Evolutionary conservation across 306 rosid species (phyloP).

Genomic region (Lathyrus oleraceus): DNA sequence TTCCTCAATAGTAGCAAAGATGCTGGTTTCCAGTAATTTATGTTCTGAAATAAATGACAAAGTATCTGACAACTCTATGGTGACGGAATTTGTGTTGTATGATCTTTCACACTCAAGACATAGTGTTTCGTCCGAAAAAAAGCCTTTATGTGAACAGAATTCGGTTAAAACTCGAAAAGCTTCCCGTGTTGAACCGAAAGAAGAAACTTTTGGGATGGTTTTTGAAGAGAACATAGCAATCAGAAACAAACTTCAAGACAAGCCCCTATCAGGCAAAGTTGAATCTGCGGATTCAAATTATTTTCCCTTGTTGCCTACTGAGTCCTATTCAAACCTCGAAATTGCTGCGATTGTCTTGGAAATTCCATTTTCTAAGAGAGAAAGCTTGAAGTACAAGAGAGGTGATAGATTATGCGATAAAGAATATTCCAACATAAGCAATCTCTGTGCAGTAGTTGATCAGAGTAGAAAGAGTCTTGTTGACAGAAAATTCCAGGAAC

Average conservation of each 20-base stretch:
- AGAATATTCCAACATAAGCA: slow-evolving; percentile 38
- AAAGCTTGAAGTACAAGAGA: slow-evolving; percentile 71
- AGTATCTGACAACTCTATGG: slow-evolving; percentile 62
- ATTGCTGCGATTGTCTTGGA: slow-evolving; percentile 75
- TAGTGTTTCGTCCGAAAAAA: slow-evolving; percentile 46
- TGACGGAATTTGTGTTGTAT: slow-evolving; percentile 76
- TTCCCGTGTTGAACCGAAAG: slow-evolving; percentile 44
- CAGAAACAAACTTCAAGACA: slow-evolving; percentile 53
- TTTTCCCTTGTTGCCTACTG: slow-evolving; percentile 47
- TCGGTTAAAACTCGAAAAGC: slow-evolving; percentile 42
- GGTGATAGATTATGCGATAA: slow-evolving; percentile 46
- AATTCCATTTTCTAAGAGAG: slow-evolving; percentile 74
- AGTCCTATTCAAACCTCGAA: slow-evolving; percentile 64
- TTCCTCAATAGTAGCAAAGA: slow-evolving; percentile 74
- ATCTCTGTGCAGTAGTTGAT: slow-evolving; percentile 48
- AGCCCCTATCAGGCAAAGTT: too few species aligned
- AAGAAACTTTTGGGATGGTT: slow-evolving; percentile 37
- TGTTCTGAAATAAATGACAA: slow-evolving; percentile 69
- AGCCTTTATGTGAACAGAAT: slow-evolving; percentile 37
- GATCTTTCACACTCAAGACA: slow-evolving; percentile 76
- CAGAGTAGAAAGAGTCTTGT: slow-evolving; percentile 40
- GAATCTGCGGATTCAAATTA: slow-evolving; percentile 41
- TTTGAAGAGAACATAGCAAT: slow-evolving; percentile 32
- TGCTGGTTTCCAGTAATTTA: slow-evolving; percentile 80
- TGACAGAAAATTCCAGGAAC: slow-evolving; percentile 52